Evolutionary conservation across 352 stramenopile species (phyloP).

Genomic region (Globisporangium echinulatum): DNA sequence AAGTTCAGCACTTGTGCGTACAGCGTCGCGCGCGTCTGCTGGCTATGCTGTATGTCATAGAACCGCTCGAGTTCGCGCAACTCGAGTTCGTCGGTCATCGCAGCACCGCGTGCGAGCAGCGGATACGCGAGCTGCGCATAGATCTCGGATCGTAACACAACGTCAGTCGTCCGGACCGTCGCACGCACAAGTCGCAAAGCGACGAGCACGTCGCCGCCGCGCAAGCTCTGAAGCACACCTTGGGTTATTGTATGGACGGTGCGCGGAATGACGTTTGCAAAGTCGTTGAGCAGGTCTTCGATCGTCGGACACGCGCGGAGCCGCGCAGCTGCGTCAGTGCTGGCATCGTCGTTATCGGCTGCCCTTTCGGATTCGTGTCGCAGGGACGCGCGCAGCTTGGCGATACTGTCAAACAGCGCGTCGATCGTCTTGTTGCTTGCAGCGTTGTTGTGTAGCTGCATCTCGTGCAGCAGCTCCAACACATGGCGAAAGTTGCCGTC

Average conservation of each 20-base stretch:
- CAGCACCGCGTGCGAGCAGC: constrained; percentile 30
- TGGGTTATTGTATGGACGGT: constrained; percentile 42
- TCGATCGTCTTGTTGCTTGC: constrained; percentile 32
- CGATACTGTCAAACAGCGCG: constrained; percentile 52
- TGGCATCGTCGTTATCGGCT: no score
- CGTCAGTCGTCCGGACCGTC: constrained; percentile 28
- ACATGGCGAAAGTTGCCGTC: constrained; percentile 73
- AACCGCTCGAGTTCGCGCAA: constrained; percentile 47
- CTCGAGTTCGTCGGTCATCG: constrained; percentile 31
- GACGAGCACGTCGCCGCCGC: constrained; percentile 34
- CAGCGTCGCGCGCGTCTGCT: constrained; percentile 24
- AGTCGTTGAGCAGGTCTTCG: constrained; percentile 44
- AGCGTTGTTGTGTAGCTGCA: constrained; percentile 57
- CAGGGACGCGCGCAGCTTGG: constrained; percentile 31
- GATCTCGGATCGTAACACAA: constrained; percentile 44
- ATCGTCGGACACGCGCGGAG: constrained; percentile 45
- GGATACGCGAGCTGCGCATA: constrained; percentile 63
- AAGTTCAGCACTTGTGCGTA: constrained; percentile 64
- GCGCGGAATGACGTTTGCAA: constrained; percentile 45
- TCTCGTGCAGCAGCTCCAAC: constrained; percentile 71
- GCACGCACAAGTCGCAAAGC: constrained; percentile 42
- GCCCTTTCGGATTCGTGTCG: not conserved
- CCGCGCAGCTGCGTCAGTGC: not conserved
- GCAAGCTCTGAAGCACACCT: constrained; percentile 42
- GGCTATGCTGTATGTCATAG: constrained; percentile 44